Conservation (phyloP, 2,329 filamentous ascomycete genomes). For the Aspergillus glaucus region DNA sequence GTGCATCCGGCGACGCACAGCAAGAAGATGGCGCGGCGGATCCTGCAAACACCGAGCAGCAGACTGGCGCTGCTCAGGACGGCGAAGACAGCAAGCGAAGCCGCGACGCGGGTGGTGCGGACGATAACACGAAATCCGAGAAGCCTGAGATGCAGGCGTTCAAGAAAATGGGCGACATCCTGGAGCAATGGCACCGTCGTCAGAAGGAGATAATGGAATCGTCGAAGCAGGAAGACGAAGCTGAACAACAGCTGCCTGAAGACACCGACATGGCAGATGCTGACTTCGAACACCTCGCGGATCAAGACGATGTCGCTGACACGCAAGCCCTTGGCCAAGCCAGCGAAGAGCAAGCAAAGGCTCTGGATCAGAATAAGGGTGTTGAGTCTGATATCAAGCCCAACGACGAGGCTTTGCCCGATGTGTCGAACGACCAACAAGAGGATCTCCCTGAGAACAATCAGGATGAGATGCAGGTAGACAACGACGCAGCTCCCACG, state of each 20-base stretch:
- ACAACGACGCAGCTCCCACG: slow-evolving; percentile 27
- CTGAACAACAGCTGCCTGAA: slow-evolving; percentile 44
- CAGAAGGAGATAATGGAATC: slow-evolving; percentile 72
- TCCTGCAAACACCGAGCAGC: slow-evolving; percentile 42
- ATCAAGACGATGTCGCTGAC: slow-evolving; percentile 76
- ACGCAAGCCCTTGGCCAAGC: slow-evolving; percentile 87
- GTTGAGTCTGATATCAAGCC: slow-evolving; percentile 60
- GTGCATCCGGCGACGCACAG: slow-evolving; percentile 42
- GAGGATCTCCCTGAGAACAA: slow-evolving; percentile 37
- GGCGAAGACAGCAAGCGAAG: slow-evolving; percentile 33
- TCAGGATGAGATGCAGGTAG: slow-evolving; percentile 41
- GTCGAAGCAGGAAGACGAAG: slow-evolving; percentile 47
- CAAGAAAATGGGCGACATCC: slow-evolving; percentile 86
- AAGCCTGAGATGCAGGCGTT: slow-evolving; percentile 62
- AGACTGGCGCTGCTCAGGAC: slow-evolving; percentile 36
- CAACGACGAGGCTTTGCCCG: slow-evolving; percentile 54
- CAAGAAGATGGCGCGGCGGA: slow-evolving; percentile 40
- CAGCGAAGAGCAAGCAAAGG: slow-evolving; percentile 76
- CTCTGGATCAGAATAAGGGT: slow-evolving; percentile 82
- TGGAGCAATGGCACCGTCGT: slow-evolving; percentile 88
- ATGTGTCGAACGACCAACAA: slow-evolving; percentile 37
- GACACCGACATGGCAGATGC: slow-evolving; percentile 67
- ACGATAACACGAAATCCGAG: slow-evolving; percentile 27
- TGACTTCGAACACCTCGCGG: slow-evolving; percentile 90
- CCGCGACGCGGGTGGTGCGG: slow-evolving; percentile 30